Base-by-base conservation (phyloP, 2,329 filamentous ascomycete species). In the Colletotrichum viniferum region DNA sequence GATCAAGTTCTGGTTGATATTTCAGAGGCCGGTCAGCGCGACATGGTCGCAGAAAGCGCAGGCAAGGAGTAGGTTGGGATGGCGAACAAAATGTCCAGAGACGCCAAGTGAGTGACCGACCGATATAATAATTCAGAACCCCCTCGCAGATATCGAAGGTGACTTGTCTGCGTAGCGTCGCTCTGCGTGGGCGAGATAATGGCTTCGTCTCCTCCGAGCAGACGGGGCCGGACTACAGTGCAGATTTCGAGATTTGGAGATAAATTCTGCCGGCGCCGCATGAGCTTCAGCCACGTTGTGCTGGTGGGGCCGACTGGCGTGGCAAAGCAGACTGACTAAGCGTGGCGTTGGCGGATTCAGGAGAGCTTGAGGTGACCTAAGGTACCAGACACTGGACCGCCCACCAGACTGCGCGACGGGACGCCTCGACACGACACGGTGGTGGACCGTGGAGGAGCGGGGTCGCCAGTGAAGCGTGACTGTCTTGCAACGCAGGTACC, bases 201-300 rank as follows among this genome's bases (percentile, higher is more conserved):
- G 32, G 43, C 69, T 73, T 72, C 43, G 36, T 48, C 26, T 67
- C 18, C 58, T 38, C 32, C 24, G 24, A 21, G 21, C 16, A 48
- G 24, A 21, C 56, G 10, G 26, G 9, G 14, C 26, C 30, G 9
- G 10, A 16, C 4, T 14, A 14, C 6, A 34, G 68, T 55, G 69
- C 73, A 73, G 69, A 75, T 73, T 75, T 75, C 69, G 69, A 74
- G 69, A 38, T 68, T 58, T 48, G 38, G 73, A 75, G 68, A 75
- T 64, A 75, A 66, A 72, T 74, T 74, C 55, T 72, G 68, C 72
- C 36, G 62, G n/a, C 36, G 62, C 62, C 62, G 36, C 21, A 34
- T 10, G 8, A 32, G 43, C 65, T 56, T 26, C 56, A 69, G 71
- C 71, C 71, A 73, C 71, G 52, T 26, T n/a, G 34, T 48, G 16